Conservation (phyloP, 371 early-diverging fungal species). For the Batkoa obscura region DNA sequence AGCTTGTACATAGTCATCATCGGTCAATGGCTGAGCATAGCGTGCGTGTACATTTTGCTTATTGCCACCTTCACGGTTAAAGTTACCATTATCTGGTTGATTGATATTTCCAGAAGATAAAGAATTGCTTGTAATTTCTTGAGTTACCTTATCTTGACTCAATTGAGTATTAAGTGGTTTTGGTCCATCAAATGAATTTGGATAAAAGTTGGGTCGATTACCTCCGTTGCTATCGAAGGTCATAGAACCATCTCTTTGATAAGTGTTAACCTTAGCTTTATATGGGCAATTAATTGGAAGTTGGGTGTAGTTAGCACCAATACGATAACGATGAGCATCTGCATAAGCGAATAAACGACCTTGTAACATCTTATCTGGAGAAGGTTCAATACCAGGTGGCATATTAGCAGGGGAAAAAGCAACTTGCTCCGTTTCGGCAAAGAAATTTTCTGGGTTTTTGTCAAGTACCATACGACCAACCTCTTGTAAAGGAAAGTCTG, state of each 20-base stretch:
- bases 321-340: constrained; percentile 58
- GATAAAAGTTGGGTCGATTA: constrained; percentile 33
- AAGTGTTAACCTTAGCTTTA: constrained; percentile 24
- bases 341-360: constrained; percentile 57
- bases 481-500: constrained; percentile 44
- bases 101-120: background rate
- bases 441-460: constrained; percentile 60
- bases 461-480: constrained; percentile 55
- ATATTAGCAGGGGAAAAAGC: constrained; percentile 54
- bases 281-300: constrained; percentile 51
- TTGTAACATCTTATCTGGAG: constrained; percentile 54
- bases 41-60: constrained; percentile 22
- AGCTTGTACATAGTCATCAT: constrained; percentile 34
- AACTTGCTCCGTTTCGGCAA: constrained; percentile 61
- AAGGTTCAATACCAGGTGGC: constrained; percentile 51
- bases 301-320: constrained; percentile 49
- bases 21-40: constrained; percentile 24
- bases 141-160: background rate
- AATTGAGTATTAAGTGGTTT: background rate
- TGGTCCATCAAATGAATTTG: constrained; percentile 26
- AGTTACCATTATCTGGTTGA: too few relatives aligned
- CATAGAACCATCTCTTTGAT: constrained; percentile 47
- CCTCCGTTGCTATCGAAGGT: constrained; percentile 21
- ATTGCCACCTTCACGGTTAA: background rate
- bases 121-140: constrained; percentile 8